A percentile compares a stretch with the other conserved stretches of the same genome.
These are phyloP conservation scores for Trametes villosa DNA, from an alignment of 768 basidiomycete species.

Conservation along the genomic window DNA sequence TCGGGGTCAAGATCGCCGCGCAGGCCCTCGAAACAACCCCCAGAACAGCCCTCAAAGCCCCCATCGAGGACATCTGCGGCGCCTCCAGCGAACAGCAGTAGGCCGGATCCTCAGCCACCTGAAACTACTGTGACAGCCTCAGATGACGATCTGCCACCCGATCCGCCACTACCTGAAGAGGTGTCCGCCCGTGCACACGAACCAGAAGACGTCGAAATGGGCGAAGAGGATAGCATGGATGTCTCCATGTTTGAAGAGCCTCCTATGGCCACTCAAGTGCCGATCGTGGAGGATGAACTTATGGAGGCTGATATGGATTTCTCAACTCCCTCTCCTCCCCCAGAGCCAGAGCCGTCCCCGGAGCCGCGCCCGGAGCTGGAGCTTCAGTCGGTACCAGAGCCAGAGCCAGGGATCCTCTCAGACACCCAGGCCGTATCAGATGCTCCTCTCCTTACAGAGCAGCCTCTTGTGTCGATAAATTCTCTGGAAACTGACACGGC, in stretches of 20 bases:
- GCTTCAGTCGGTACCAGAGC: no score
- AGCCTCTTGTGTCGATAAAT: no score
- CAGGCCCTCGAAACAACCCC: no score
- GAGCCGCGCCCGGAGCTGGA: no score
- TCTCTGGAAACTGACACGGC: no score
- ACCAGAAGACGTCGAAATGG: conserved; percentile 3
- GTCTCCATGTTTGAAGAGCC: background rate
- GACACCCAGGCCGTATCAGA: no score
- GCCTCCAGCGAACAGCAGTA: background rate
- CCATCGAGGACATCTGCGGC: no score
- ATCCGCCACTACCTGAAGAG: background rate
- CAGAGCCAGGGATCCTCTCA: no score
- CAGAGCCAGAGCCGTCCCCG: background rate
- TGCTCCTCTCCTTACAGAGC: no score
- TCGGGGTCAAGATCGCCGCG: no score
- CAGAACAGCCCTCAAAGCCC: no score
- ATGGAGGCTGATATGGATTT: background rate
- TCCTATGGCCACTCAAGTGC: background rate
- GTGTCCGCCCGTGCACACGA: background rate
- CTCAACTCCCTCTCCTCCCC: background rate
- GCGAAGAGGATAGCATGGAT: background rate
- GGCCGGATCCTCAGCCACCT: background rate
- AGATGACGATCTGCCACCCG: background rate
- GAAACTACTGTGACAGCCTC: background rate
- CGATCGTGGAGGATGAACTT: background rate